These are phyloP conservation scores for Iberis pinnata DNA, from an alignment of 345 rosid species.

Conservation along the genomic window DNA sequence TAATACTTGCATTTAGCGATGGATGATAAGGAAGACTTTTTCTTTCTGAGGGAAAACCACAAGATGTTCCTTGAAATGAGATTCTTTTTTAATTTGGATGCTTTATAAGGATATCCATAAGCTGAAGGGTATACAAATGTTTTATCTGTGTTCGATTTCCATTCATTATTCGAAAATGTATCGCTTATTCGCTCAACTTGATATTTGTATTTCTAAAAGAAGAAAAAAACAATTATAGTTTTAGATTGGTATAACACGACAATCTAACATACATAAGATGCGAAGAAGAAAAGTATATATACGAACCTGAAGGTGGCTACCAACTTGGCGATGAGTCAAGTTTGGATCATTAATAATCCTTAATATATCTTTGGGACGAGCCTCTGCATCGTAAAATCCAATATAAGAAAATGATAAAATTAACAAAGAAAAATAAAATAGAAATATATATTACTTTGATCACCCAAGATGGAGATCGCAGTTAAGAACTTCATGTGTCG, in stretches of 20 bases:
- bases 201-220: slow-evolving; percentile 45
- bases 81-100: slow-evolving; percentile 1
- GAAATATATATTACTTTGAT: slow-evolving; percentile 19
- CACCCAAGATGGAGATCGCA: slow-evolving; percentile 36
- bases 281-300: not conserved
- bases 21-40: not conserved
- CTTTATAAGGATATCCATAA: slow-evolving; percentile 7
- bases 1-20: slow-evolving; percentile 7
- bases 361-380: slow-evolving; percentile 38
- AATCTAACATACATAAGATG: too few relatives aligned
- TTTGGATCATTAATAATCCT: slow-evolving; percentile 38
- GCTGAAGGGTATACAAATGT: not conserved
- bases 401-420: not conserved
- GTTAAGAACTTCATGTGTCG: slow-evolving; percentile 41
- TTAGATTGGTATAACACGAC: not conserved
- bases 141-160: not conserved
- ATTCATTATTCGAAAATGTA: not conserved
- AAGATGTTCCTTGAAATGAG: slow-evolving; percentile 6
- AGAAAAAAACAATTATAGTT: not conserved
- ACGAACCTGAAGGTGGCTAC: slow-evolving; percentile 59
- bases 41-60: slow-evolving; percentile 4
- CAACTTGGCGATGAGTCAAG: slow-evolving; percentile 42
- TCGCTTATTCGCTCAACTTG: slow-evolving; percentile 20
- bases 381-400: slow-evolving; percentile 21
- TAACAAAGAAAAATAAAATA: not conserved